Conservation (phyloP, 805 yeast species). For the Lipomyces starkeyi region DNA sequence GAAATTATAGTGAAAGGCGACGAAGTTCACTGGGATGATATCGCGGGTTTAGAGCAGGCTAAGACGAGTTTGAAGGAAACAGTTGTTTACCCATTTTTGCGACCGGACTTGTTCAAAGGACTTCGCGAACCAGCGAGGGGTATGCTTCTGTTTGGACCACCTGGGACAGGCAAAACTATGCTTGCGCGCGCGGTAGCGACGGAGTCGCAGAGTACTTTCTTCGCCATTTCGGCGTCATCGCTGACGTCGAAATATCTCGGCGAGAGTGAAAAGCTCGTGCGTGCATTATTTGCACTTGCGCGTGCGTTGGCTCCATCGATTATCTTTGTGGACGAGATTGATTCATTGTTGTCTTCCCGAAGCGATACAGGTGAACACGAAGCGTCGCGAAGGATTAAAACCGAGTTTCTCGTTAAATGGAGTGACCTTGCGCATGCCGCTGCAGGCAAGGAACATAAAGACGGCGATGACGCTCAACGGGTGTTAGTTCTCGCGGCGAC, state of each 20-base stretch:
- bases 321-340: constrained; percentile 95
- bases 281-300: constrained; percentile 85
- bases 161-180: constrained; percentile 99
- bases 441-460: constrained; percentile 63
- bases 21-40: constrained; percentile 92
- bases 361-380: constrained; percentile 82
- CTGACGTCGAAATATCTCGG: constrained; percentile 83
- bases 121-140: constrained; percentile 94
- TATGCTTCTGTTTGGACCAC: constrained; percentile 96
- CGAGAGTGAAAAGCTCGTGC: constrained; percentile 90
- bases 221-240: constrained; percentile 88
- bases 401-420: constrained; percentile 95
- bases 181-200: constrained; percentile 95
- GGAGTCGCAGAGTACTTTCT: constrained; percentile 90
- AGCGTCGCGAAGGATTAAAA: constrained; percentile 85
- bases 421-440: constrained; percentile 88
- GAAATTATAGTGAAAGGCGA: constrained; percentile 91
- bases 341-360: constrained; percentile 82
- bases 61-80: constrained; percentile 90
- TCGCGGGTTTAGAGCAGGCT: constrained; percentile 90
- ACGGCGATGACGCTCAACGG: constrained; percentile 57
- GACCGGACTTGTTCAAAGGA: constrained; percentile 92
- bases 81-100: constrained; percentile 90
- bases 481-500: constrained; percentile 94
- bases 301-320: constrained; percentile 88